Evolutionary conservation across 23 red algal species (phyloP).

Genomic region (Agarophyton chilense): DNA sequence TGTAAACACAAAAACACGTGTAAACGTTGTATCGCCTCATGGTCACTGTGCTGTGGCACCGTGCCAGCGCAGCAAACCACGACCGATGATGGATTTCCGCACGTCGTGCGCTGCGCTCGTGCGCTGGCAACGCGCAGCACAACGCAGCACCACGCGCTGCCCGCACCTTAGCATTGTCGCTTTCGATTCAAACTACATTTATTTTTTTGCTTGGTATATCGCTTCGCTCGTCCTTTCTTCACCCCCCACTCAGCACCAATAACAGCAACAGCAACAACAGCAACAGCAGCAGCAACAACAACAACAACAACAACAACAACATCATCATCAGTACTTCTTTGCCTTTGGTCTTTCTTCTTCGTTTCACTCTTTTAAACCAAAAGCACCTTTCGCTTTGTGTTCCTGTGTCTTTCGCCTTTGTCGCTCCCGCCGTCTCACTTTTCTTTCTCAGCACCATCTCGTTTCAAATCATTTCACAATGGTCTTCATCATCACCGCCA

Average conservation of each 20-base stretch:
- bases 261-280: not conserved
- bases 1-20: too few species aligned
- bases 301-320: too few species aligned
- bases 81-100: not conserved
- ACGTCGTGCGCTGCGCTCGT: not conserved
- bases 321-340: not conserved
- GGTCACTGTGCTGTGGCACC: too few species aligned
- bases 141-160: not conserved
- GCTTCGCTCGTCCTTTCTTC: not conserved
- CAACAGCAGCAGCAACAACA: not conserved
- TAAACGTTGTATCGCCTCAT: too few species aligned
- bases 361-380: not conserved
- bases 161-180: not conserved
- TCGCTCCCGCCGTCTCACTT: not conserved
- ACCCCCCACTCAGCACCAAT: not conserved
- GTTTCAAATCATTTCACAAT: constrained; percentile 14
- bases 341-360: not conserved
- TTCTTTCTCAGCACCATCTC: not conserved
- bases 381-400: too few species aligned
- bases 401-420: too few species aligned
- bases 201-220: too few species aligned
- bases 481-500: constrained; percentile 5
- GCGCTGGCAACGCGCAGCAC: not conserved
- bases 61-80: constrained; percentile 7
- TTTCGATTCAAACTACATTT: too few species aligned